Conservation (phyloP, 225 moss, liverwort and hornwort species). For the Ulota crispa region DNA sequence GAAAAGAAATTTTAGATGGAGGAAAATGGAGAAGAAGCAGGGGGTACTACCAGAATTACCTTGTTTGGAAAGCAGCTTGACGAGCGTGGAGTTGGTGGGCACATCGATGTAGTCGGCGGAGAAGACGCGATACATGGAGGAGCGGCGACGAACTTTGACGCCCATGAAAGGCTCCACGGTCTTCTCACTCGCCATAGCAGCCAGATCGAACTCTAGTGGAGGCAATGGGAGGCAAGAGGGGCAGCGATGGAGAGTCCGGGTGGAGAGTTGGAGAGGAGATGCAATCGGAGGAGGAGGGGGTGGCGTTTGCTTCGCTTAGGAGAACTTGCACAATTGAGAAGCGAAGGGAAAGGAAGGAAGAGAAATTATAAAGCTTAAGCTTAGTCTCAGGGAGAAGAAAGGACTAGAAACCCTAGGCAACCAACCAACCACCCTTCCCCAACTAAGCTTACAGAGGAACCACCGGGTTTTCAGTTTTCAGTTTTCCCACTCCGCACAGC, state of each 20-base stretch:
- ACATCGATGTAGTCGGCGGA: conserved; percentile 80
- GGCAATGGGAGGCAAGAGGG: neutral
- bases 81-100: conserved; percentile 59
- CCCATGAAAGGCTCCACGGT: conserved; percentile 68
- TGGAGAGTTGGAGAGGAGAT: neutral
- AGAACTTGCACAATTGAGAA: neutral
- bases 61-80: conserved; percentile 80
- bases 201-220: neutral
- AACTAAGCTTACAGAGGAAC: too few species aligned
- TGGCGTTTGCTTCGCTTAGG: neutral
- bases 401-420: too few species aligned
- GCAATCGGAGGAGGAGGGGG: neutral
- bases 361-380: too few species aligned
- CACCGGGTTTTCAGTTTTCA: too few species aligned
- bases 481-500: too few species aligned
- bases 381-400: too few species aligned
- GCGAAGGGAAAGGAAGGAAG: neutral
- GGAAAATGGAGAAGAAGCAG: neutral
- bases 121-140: conserved; percentile 65
- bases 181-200: neutral
- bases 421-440: too few species aligned
- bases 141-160: conserved; percentile 62
- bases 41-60: conserved; percentile 21
- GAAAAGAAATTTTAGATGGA: neutral
- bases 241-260: neutral